These are phyloP conservation scores for Theobroma grandiflorum DNA, from an alignment of 441 rosid species.

Conservation along the genomic window DNA sequence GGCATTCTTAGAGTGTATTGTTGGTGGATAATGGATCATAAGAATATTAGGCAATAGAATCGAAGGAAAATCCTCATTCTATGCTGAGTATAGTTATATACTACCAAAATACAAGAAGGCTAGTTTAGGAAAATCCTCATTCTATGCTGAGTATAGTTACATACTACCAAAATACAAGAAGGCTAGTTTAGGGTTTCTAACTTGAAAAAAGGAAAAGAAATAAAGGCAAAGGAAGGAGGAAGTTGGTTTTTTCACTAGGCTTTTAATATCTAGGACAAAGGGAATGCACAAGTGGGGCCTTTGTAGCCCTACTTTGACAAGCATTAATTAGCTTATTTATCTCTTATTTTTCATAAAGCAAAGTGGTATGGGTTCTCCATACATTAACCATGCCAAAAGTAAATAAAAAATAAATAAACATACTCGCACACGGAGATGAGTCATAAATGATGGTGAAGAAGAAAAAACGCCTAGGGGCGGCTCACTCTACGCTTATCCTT, in stretches of 20 bases:
- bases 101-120: too few species aligned
- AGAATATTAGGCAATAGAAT: too few species aligned
- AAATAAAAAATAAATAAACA: neutral
- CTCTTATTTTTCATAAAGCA: neutral
- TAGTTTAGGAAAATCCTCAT: too few species aligned
- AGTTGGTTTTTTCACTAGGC: neutral
- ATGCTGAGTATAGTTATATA: too few species aligned
- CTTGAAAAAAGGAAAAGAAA: neutral
- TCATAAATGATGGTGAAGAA: slow-evolving; percentile 38
- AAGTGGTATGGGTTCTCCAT: slow-evolving; percentile 8
- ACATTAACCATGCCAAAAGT: slow-evolving; percentile 19
- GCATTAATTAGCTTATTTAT: neutral
- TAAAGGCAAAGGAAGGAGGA: neutral
- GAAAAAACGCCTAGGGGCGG: slow-evolving; percentile 42
- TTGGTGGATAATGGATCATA: neutral
- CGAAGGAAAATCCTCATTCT: too few species aligned
- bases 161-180: neutral
- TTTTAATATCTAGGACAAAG: neutral
- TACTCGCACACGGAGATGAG: slow-evolving; percentile 43
- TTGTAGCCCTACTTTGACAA: slow-evolving; percentile 33
- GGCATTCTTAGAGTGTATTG: slow-evolving; percentile 19
- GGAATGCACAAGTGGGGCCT: slow-evolving; percentile 22
- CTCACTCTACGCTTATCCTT: slow-evolving; percentile 18
- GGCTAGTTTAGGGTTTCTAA: neutral
- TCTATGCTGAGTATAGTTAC: neutral